Conservation (phyloP, 2,329 filamentous ascomycete genomes). For the Aspergillus brunneoviolaceus region DNA sequence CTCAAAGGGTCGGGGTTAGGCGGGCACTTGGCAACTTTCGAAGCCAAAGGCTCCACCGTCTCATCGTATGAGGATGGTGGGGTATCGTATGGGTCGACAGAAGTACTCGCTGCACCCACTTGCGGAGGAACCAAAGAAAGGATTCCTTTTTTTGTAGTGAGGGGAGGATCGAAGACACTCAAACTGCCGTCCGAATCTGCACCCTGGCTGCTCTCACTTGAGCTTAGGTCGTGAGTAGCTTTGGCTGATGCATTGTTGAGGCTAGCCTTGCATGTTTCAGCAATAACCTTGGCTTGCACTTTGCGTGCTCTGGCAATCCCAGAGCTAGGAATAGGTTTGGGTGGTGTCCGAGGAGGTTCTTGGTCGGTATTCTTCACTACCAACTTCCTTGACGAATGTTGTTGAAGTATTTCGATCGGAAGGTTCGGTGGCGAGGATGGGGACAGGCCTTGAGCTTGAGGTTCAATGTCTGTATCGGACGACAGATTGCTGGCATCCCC, state of each 20-base stretch:
- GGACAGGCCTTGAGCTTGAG: background rate
- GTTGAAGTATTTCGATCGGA: constrained; percentile 24
- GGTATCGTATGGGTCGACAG: constrained; percentile 23
- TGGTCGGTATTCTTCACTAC: background rate
- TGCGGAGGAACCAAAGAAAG: constrained; percentile 30
- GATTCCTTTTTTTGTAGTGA: constrained; percentile 17
- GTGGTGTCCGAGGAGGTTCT: background rate
- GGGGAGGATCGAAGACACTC: constrained; percentile 32
- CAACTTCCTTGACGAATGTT: constrained; percentile 3
- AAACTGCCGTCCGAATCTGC: constrained; percentile 32
- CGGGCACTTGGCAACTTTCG: constrained; percentile 18
- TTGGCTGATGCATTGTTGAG: constrained; percentile 6
- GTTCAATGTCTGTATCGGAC: constrained; percentile 4
- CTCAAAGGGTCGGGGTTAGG: constrained; percentile 15
- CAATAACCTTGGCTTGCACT: background rate
- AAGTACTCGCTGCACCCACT: constrained; percentile 20
- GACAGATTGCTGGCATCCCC: constrained; percentile 20
- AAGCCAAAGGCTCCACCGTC: constrained; percentile 16
- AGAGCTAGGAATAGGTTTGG: constrained; percentile 9
- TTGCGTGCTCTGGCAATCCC: constrained; percentile 5
- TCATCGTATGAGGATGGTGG: constrained; percentile 41
- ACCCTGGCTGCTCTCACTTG: constrained; percentile 29
- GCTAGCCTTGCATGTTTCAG: constrained; percentile 7
- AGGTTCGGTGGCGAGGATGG: constrained; percentile 6
- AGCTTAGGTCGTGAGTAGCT: constrained; percentile 12